Conservation (phyloP, 2,329 filamentous ascomycete genomes). For the Hypoxylon sp. region DNA sequence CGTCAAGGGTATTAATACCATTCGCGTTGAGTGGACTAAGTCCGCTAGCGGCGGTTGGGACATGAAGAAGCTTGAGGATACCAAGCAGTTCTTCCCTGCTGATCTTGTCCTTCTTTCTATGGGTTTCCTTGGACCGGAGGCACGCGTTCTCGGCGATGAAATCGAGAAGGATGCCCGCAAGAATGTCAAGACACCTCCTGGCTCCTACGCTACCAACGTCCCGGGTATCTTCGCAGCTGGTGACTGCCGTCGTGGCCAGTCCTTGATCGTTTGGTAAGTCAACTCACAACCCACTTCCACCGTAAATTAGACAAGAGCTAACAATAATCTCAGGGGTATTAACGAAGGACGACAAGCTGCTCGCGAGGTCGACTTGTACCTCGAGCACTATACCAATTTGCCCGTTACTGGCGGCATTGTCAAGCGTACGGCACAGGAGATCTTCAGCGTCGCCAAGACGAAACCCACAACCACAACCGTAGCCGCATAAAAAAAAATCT, state of each 20-base stretch:
- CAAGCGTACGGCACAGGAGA: slow-evolving; percentile 82
- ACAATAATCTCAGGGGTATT: slow-evolving; percentile 77
- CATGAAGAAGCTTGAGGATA: slow-evolving; percentile 97
- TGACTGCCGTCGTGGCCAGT: slow-evolving; percentile 95
- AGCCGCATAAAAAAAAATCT: not conserved
- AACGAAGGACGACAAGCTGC: slow-evolving; percentile 96
- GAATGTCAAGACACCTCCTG: slow-evolving; percentile 93
- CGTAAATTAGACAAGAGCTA: slow-evolving; percentile 49
- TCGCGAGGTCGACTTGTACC: slow-evolving; percentile 89
- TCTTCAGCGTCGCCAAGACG: slow-evolving; percentile 52
- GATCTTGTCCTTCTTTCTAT: slow-evolving; percentile 95
- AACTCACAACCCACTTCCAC: not conserved
- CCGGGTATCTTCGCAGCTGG: slow-evolving; percentile 93
- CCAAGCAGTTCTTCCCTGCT: slow-evolving; percentile 95
- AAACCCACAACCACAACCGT: not conserved
- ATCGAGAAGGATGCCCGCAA: slow-evolving; percentile 93
- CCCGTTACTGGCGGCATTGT: slow-evolving; percentile 95
- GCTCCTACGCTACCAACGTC: slow-evolving; percentile 89
- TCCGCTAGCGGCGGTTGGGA: slow-evolving; percentile 92
- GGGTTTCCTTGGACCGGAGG: slow-evolving; percentile 96
- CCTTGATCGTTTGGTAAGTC: slow-evolving; percentile 91
- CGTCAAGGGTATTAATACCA: slow-evolving; percentile 95
- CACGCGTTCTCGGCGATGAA: slow-evolving; percentile 85
- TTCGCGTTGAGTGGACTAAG: slow-evolving; percentile 96
- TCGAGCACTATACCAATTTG: slow-evolving; percentile 82